Percentiles rank a stretch among this genome's conserved stretches.
Evolutionary conservation across 495 filamentous ascomycete genomes (phyloP).

Genomic region (Penicillium nucicola): DNA sequence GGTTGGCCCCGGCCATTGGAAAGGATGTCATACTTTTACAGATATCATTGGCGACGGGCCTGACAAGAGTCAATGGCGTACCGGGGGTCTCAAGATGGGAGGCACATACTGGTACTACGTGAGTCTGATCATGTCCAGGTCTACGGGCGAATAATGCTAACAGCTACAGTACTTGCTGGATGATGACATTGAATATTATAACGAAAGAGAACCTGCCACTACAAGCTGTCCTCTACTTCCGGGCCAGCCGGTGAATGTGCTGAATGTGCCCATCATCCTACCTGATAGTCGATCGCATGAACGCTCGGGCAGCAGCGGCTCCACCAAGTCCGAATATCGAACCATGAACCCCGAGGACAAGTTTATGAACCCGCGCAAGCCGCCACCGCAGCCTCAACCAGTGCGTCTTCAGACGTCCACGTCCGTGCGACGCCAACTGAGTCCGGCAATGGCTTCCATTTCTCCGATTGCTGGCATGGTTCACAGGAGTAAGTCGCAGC

Average conservation of each 20-base stretch:
- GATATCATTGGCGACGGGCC: constrained; percentile 83
- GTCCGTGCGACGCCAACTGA: constrained; percentile 39
- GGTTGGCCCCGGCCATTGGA: constrained; percentile 70
- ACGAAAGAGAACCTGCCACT: constrained; percentile 66
- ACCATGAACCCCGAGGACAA: constrained; percentile 79
- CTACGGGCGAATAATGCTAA: constrained; percentile 5
- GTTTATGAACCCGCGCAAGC: constrained; percentile 65
- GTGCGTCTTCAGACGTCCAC: constrained; percentile 55
- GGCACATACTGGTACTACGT: constrained; percentile 95
- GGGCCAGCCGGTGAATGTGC: constrained; percentile 78
- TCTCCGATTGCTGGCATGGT: constrained; percentile 26
- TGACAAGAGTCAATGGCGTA: constrained; percentile 54
- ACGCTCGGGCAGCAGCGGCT: constrained; percentile 36
- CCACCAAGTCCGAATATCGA: constrained; percentile 48
- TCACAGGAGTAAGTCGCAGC: constrained; percentile 35
- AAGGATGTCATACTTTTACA: constrained; percentile 78
- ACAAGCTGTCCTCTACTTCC: constrained; percentile 82
- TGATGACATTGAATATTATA: constrained; percentile 68
- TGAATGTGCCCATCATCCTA: constrained; percentile 72
- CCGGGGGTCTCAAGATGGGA: constrained; percentile 85
- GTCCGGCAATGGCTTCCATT: constrained; percentile 22
- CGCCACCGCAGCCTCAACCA: constrained; percentile 51
- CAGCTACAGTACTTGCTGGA: constrained; percentile 70
- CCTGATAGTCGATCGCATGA: constrained; percentile 41
- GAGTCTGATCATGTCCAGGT: constrained; percentile 29